A percentile compares a stretch with the other conserved stretches of the same genome.
Evolutionary conservation across 352 stramenopile genomes (phyloP).

Genomic region (Globisporangium ultimum): DNA sequence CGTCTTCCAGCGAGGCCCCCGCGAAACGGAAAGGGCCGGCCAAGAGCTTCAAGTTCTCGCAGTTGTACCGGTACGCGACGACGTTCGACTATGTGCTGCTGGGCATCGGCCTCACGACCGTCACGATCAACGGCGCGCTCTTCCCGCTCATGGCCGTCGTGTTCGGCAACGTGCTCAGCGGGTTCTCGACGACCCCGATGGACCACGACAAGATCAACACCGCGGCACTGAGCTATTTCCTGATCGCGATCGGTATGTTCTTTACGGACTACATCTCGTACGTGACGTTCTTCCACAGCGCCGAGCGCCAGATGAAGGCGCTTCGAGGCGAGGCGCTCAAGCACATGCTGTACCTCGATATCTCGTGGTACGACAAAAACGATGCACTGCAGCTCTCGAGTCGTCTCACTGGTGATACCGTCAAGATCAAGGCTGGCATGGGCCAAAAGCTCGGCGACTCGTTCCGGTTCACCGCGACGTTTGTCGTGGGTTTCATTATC

Average conservation of each 20-base stretch:
- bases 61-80: conserved; percentile 35
- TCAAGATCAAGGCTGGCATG: conserved; percentile 62
- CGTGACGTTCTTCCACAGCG: conserved; percentile 20
- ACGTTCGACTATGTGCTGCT: conserved; percentile 24
- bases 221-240: conserved; percentile 22
- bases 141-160: conserved; percentile 53
- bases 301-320: conserved; percentile 45
- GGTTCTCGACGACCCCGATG: conserved; percentile 33
- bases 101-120: conserved; percentile 22
- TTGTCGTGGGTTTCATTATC: conserved; percentile 37
- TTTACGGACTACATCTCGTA: conserved; percentile 26
- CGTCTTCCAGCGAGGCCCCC: too few species aligned
- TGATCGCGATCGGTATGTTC: conserved; percentile 33
- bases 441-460: conserved; percentile 44
- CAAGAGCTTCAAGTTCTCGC: neutral
- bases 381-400: conserved; percentile 39
- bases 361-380: conserved; percentile 45
- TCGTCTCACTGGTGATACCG: conserved; percentile 38
- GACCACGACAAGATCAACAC: conserved; percentile 25
- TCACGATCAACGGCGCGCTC: conserved; percentile 31
- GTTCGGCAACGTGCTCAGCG: conserved; percentile 40
- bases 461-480: conserved; percentile 29
- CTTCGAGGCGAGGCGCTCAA: conserved; percentile 27
- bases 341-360: conserved; percentile 50
- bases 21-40: conserved; percentile 1